These are phyloP conservation scores for Botrytis fabae DNA, from an alignment of 2,329 filamentous ascomycete genomes.

Conservation along the genomic window DNA sequence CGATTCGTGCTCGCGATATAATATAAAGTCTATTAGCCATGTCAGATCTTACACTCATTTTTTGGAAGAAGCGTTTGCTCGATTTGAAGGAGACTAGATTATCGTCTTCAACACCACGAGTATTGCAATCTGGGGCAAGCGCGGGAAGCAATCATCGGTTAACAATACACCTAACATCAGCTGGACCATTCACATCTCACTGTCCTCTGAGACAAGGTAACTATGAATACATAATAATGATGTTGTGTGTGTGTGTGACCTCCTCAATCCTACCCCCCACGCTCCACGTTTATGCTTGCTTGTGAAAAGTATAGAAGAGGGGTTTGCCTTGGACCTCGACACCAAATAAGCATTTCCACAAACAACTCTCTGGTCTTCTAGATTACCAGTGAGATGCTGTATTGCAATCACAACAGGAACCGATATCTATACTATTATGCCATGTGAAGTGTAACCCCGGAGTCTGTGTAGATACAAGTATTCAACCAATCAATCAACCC, in stretches of 20 bases:
- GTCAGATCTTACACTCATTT: not conserved
- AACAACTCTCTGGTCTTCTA: not conserved
- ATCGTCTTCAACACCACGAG: not conserved
- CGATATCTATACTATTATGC: not conserved
- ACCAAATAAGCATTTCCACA: not conserved
- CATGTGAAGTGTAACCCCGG: not conserved
- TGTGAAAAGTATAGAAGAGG: not conserved
- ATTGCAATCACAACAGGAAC: not conserved
- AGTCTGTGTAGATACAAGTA: not conserved
- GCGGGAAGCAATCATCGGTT: not conserved
- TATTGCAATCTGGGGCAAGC: not conserved
- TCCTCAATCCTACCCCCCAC: not conserved
- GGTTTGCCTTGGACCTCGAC: not conserved
- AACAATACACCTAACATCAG: conserved; percentile 6
- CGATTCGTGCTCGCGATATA: not conserved
- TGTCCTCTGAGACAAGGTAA: not conserved
- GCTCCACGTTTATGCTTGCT: not conserved
- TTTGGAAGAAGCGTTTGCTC: not conserved
- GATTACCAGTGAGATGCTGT: not conserved
- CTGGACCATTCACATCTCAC: conserved; percentile 18
- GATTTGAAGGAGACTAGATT: not conserved
- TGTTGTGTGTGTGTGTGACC: not conserved
- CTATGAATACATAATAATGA: not conserved
- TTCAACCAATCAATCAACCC: not conserved
- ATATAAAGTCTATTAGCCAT: not conserved